phyloP scores from a whole-genome alignment of 2,329 filamentous ascomycete species.

The Botrytis tulipae region DNA sequence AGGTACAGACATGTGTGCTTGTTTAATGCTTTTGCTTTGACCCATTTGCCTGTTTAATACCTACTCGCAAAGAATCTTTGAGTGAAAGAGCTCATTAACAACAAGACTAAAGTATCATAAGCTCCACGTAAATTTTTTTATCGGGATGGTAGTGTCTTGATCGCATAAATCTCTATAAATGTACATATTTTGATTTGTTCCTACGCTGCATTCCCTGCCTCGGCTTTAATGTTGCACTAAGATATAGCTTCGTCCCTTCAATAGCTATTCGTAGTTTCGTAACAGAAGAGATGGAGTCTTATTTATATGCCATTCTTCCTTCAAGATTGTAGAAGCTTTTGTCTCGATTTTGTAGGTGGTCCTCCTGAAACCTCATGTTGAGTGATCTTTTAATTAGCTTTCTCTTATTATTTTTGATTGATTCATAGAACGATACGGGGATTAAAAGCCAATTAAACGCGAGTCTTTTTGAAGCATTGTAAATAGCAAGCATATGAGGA shows the following conservation, averaged over 20 bases:
- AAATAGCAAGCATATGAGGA: not conserved
- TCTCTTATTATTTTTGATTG: not conserved
- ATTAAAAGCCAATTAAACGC: accelerated
- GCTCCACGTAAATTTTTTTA: accelerated
- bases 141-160: not conserved
- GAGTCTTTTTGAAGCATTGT: not conserved
- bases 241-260: too few species aligned
- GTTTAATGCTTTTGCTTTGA: not conserved
- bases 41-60: not conserved
- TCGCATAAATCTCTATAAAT: too few species aligned
- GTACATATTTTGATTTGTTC: not conserved
- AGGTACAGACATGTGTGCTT: not conserved
- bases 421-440: too few species aligned
- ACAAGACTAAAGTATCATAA: not conserved
- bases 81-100: not conserved
- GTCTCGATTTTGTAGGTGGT: not conserved
- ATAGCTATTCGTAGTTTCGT: too few species aligned
- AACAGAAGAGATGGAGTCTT: not conserved
- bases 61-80: not conserved
- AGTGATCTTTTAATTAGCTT: not conserved
- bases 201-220: too few species aligned
- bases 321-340: not conserved
- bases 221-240: not conserved
- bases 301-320: not conserved
- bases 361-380: not conserved